Evolutionary conservation across 805 yeast genomes (phyloP).

Genomic region (Zygoascus ofunaensis): DNA sequence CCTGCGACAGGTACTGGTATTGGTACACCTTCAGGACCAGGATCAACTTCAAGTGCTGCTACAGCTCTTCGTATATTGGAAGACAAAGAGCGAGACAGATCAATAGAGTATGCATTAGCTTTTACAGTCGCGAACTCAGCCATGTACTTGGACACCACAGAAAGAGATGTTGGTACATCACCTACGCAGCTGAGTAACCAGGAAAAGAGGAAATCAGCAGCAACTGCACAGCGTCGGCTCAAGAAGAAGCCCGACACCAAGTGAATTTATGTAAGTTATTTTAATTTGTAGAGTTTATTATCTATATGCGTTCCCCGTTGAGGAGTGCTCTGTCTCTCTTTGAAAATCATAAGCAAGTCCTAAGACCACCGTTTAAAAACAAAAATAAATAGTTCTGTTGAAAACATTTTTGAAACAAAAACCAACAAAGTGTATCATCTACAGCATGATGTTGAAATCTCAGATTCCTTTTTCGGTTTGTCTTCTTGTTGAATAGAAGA

Average conservation of each 20-base stretch:
- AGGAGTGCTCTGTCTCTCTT: background rate
- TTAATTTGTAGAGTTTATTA: too few species aligned
- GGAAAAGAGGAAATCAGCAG: background rate
- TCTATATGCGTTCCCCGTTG: conserved; percentile 4
- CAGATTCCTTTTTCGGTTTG: conserved; percentile 2
- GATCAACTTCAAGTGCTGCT: background rate
- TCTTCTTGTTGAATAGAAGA: conserved; percentile 3
- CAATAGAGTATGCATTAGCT: conserved; percentile 20
- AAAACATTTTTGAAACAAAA: conserved; percentile 9
- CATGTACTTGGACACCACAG: conserved; percentile 12
- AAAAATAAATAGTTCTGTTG: conserved; percentile 11
- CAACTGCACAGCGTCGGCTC: background rate
- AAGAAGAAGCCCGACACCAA: background rate
- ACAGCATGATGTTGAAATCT: conserved; percentile 13
- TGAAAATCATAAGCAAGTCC: background rate
- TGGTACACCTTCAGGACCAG: conserved; percentile 5
- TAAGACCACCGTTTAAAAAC: background rate
- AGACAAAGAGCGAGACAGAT: conserved; percentile 9
- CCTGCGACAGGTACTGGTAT: conserved; percentile 6
- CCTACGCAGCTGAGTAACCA: conserved; percentile 3
- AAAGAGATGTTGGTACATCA: conserved; percentile 5
- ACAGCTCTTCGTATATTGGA: background rate
- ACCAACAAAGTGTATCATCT: conserved; percentile 1
- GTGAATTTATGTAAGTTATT: too few species aligned
- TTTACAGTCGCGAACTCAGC: conserved; percentile 14